Conservation (phyloP, 768 basidiomycete species). For the Imleria badia region DNA sequence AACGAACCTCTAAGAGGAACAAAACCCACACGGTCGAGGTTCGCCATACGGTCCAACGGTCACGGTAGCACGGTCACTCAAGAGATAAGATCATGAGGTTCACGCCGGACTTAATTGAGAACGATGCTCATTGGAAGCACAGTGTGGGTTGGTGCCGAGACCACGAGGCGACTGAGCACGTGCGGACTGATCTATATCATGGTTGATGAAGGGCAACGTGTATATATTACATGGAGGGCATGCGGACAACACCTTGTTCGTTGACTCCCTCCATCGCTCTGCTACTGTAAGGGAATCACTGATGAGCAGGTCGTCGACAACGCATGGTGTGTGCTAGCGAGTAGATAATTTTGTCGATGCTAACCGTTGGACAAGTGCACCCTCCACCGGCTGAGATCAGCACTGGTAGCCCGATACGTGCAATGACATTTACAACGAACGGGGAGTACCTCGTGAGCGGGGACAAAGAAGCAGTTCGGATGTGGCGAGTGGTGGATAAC, state of each 20-base stretch:
- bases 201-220: background rate
- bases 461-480: conserved; percentile 8
- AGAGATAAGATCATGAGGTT: conserved; percentile 11
- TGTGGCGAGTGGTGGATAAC: conserved; percentile 2
- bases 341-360: background rate
- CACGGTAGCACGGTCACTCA: background rate
- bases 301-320: background rate
- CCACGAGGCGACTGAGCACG: background rate
- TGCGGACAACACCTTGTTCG: background rate
- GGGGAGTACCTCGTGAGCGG: conserved; percentile 8
- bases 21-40: background rate
- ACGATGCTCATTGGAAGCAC: background rate
- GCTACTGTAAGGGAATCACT: too few relatives aligned
- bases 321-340: background rate
- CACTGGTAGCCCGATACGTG: conserved; percentile 1
- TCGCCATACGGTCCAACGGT: background rate
- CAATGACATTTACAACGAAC: conserved; percentile 1
- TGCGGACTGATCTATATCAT: conserved; percentile 6
- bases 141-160: background rate
- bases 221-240: background rate
- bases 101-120: background rate
- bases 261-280: background rate
- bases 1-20: background rate
- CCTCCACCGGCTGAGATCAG: background rate
- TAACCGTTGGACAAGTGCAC: conserved; percentile 1